Conservation (phyloP, 2,329 filamentous ascomycete species). For the Gyromitra esculenta region DNA sequence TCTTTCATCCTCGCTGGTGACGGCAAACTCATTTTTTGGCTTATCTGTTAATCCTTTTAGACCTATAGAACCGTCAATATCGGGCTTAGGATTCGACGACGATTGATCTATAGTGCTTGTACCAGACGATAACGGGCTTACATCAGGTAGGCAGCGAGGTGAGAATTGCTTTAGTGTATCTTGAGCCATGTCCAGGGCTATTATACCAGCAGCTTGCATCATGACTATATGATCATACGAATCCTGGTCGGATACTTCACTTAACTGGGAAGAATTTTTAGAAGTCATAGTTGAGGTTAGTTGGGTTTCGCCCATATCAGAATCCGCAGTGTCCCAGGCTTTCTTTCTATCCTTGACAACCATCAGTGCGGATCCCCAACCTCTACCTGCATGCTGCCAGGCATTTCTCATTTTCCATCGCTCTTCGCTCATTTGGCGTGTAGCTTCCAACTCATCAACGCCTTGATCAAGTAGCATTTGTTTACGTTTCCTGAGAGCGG, state of each 20-base stretch:
- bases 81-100: not conserved
- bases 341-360: constrained; percentile 44
- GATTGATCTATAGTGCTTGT: not conserved
- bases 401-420: constrained; percentile 53
- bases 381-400: constrained; percentile 52
- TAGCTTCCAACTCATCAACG: constrained; percentile 12
- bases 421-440: constrained; percentile 34
- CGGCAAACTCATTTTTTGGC: not conserved
- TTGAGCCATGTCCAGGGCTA: not conserved
- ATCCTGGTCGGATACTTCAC: not conserved
- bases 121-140: not conserved
- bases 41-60: not conserved
- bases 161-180: not conserved
- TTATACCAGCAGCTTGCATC: constrained; percentile 22
- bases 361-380: constrained; percentile 51
- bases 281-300: not conserved
- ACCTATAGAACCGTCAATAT: not conserved
- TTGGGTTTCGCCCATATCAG: not conserved
- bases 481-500: constrained; percentile 51
- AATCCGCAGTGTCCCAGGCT: constrained; percentile 44
- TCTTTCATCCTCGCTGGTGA: constrained; percentile 45
- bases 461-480: constrained; percentile 40
- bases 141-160: not conserved
- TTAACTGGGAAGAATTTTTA: not conserved
- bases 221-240: constrained; percentile 1